Percentiles rank a stretch among this genome's conserved stretches.
phyloP scores from a whole-genome alignment of 257 asterid genomes.

The Fraxinus americana region DNA sequence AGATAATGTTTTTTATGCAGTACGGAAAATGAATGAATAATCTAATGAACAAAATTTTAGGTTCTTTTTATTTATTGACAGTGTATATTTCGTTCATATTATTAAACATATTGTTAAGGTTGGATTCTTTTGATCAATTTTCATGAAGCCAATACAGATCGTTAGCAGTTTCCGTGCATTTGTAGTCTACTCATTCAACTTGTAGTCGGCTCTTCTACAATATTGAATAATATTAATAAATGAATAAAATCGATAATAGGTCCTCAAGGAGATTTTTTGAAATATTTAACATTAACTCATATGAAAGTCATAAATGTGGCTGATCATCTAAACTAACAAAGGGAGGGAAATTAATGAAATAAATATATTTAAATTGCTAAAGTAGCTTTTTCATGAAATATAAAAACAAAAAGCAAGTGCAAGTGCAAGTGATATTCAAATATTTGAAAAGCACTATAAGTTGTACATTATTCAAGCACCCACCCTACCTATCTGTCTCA shows the following conservation, averaged over 20 bases:
- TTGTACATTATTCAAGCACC: too few species aligned
- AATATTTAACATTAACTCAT: not conserved
- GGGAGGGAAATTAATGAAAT: not conserved
- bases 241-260: not conserved
- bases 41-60: too few species aligned
- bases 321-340: not conserved
- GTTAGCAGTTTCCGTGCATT: too few species aligned
- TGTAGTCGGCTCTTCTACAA: not conserved
- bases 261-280: not conserved
- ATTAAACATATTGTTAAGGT: too few species aligned
- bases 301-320: not conserved
- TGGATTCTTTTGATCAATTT: too few species aligned
- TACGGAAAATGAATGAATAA: too few species aligned
- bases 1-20: too few species aligned
- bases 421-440: not conserved
- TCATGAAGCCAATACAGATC: not conserved
- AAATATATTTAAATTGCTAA: not conserved
- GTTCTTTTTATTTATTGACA: too few species aligned
- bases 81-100: too few species aligned
- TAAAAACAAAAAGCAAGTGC: not conserved
- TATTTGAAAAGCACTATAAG: conserved; percentile 3
- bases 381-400: not conserved
- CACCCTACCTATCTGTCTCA: not conserved
- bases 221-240: too few species aligned
- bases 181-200: too few species aligned